phyloP scores from a whole-genome alignment of 169 alveolate genomes.

The Cryptosporidium ubiquitum region DNA sequence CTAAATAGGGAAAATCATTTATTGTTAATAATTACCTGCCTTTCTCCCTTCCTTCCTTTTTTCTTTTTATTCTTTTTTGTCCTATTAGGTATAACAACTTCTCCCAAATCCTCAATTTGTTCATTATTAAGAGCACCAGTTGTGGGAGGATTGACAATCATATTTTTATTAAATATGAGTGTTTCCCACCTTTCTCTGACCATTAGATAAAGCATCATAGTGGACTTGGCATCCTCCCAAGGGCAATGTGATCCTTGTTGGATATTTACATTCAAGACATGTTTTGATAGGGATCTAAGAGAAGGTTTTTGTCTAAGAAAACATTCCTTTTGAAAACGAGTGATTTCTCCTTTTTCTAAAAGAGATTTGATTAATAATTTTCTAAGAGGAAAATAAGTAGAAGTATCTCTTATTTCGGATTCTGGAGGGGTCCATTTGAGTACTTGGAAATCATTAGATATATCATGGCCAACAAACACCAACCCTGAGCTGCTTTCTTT shows the following conservation, averaged over 20 bases:
- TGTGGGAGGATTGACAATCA: background rate
- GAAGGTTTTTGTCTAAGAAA: conserved; percentile 55
- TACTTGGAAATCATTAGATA: conserved; percentile 57
- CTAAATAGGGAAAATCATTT: background rate
- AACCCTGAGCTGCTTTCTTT: conserved; percentile 41
- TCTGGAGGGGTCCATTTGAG: conserved; percentile 61
- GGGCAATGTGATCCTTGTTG: conserved; percentile 74
- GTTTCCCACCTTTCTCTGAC: conserved; percentile 70
- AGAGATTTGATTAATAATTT: conserved; percentile 22
- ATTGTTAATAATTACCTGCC: background rate
- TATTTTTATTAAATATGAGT: background rate
- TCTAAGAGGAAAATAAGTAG: conserved; percentile 53
- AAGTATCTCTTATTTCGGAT: conserved; percentile 60
- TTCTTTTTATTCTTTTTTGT: background rate
- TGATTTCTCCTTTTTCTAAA: conserved; percentile 34
- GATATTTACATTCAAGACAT: conserved; percentile 20
- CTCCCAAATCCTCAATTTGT: background rate
- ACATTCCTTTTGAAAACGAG: background rate
- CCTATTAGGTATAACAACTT: background rate
- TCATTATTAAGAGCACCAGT: background rate
- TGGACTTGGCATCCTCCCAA: conserved; percentile 48
- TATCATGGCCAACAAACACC: conserved; percentile 71
- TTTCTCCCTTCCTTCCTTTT: background rate
- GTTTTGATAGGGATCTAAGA: conserved; percentile 26
- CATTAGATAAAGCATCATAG: conserved; percentile 59